Evolutionary conservation across 164 flowering plant genomes (phyloP), one percentile per base, ranked within the genome.

Genomic region (Liquidambar formosana): DNA sequence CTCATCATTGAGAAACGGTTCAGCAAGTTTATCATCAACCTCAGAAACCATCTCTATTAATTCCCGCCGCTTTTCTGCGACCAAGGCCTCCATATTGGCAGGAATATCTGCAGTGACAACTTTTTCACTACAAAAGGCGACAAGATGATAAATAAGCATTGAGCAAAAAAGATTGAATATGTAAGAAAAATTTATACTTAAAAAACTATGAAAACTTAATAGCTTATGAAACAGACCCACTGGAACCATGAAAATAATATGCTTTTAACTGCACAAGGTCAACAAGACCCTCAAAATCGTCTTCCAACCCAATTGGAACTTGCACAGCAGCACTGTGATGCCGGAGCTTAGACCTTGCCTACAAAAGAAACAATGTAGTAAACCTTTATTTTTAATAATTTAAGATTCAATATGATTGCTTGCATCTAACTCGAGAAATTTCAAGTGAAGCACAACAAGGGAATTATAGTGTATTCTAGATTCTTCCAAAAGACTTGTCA

Each of bases 241-340:
- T 96, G 59, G 97, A 84, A 71, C 99, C 99, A 71, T 86, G 89
- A 76, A 92, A 96, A 73, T 76, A 86, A 68, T 80, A 85, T 59
- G 99, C 95, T 81, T 93, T 93, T 65, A 84, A 26, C 33, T 84
- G 86, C 69, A 96, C 99, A 77, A 96, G 94, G 73, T 96, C 99
- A 64, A 96, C 77, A 77, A 96, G 97, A 71, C 98, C 99, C 81
- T 90, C 79, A 69, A 96, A 90, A 44, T 93, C 79, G 1, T 96
- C 99, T 77, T 96, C 99, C 81, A 96, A 79, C 26, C 99, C 99
- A 73, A 96, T 92, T 33, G 99, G 99, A 67, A 92, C 90, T 83
- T 96, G 99, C 46, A 96, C 88, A n/a, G 99, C 98, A 71, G 99
- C 99, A 88, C 90, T 86, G 67, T 96, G 97, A 79, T 96, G 98